Conservation (phyloP, 257 asterid genomes). For the Solanum pinnatisectum region DNA sequence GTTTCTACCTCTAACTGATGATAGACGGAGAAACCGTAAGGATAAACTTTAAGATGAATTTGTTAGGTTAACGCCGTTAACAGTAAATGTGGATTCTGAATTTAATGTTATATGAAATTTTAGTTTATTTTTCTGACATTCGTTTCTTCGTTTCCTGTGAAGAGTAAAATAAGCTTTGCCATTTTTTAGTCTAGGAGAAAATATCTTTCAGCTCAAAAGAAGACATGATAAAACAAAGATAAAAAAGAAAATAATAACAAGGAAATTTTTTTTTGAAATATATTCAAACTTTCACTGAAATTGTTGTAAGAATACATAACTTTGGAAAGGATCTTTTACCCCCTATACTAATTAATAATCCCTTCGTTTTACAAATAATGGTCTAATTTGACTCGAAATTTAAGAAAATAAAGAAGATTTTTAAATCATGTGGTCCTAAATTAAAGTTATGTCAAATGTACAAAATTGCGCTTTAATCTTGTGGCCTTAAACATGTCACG, state of each 20-base stretch:
- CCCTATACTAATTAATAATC: no score
- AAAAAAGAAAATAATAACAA: no score
- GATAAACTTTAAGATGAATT: neutral
- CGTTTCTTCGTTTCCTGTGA: neutral
- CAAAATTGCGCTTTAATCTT: no score
- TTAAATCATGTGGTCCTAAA: no score
- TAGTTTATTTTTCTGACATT: neutral
- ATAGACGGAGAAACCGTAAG: neutral
- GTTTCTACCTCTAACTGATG: neutral
- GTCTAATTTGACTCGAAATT: no score
- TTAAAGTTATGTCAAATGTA: no score
- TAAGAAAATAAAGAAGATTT: no score
- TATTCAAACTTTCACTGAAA: fast-evolving
- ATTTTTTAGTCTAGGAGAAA: neutral
- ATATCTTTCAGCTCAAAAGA: neutral
- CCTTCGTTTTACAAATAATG: fast-evolving
- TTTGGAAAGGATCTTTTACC: no score
- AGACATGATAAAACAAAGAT: neutral
- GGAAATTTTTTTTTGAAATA: no score
- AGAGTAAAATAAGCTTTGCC: neutral
- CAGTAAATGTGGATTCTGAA: neutral
- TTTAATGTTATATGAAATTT: neutral
- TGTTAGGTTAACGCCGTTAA: neutral
- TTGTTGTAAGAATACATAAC: no score
- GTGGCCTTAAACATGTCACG: fast-evolving